Evolutionary conservation across 768 basidiomycete species (phyloP).

Genomic region (Trametes elegans): DNA sequence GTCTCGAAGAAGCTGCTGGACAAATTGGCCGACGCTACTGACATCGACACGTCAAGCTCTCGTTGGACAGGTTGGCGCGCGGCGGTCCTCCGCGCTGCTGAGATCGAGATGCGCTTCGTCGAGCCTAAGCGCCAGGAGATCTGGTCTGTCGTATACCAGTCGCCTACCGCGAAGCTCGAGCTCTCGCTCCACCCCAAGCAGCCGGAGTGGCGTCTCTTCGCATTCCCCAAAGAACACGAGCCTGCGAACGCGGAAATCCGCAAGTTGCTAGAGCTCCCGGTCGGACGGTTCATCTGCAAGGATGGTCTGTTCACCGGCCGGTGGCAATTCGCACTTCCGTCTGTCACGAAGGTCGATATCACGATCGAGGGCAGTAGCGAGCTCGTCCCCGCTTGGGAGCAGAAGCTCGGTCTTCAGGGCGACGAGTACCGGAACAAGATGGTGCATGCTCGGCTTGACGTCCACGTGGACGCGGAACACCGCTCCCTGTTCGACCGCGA

Average conservation of each 20-base stretch:
- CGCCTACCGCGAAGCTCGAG: slow-evolving; percentile 67
- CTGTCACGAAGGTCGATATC: slow-evolving; percentile 50
- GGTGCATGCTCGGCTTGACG: slow-evolving; percentile 64
- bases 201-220: slow-evolving; percentile 87
- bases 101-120: slow-evolving; percentile 75
- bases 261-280: slow-evolving; percentile 60
- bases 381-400: slow-evolving; percentile 82
- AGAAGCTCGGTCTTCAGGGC: slow-evolving; percentile 68
- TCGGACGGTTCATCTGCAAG: slow-evolving; percentile 68
- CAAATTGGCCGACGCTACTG: slow-evolving; percentile 40
- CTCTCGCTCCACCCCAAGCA: slow-evolving; percentile 72
- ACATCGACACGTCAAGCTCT: slow-evolving; percentile 44
- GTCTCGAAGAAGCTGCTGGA: slow-evolving; percentile 54
- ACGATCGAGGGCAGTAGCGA: slow-evolving; percentile 60
- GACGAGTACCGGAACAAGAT: slow-evolving; percentile 63
- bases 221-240: slow-evolving; percentile 59
- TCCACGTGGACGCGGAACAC: slow-evolving; percentile 54
- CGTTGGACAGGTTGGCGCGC: slow-evolving; percentile 70
- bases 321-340: slow-evolving; percentile 83
- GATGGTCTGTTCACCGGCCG: slow-evolving; percentile 59
- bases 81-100: slow-evolving; percentile 59
- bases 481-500: slow-evolving; percentile 64
- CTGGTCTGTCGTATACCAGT: slow-evolving; percentile 81
- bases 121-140: slow-evolving; percentile 85
- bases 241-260: slow-evolving; percentile 83